Percentiles rank a stretch among this genome's conserved stretches.
These are phyloP conservation scores for Rhododendron mucronatum DNA, from an alignment of 148 eudicot genomes.

Conservation along the genomic window DNA sequence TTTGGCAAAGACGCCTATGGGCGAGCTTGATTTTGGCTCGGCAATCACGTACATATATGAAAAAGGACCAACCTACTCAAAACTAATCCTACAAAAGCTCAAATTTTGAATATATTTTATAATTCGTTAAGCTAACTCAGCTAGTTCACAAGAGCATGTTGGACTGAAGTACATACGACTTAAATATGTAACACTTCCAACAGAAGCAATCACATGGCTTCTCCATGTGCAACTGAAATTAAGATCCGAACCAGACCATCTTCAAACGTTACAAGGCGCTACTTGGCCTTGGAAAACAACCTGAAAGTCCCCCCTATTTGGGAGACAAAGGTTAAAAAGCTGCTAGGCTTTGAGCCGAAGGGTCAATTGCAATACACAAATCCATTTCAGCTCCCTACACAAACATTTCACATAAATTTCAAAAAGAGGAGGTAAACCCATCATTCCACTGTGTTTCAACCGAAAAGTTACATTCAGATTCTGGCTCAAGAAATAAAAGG, in stretches of 20 bases:
- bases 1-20: background rate
- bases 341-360: background rate
- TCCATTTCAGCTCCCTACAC: background rate
- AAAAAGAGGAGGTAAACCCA: background rate
- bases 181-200: background rate
- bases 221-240: background rate
- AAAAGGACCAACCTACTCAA: too few species aligned
- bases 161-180: too few species aligned
- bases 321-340: background rate
- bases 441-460: background rate
- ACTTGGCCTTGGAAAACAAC: background rate
- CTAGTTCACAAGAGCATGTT: background rate
- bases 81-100: background rate
- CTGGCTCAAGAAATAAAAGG: background rate
- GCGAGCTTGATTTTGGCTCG: background rate
- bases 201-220: background rate
- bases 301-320: background rate
- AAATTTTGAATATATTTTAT: background rate
- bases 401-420: background rate
- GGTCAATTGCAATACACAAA: background rate
- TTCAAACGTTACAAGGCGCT: background rate
- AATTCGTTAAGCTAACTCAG: background rate
- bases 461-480: background rate
- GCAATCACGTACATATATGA: background rate
- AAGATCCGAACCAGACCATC: background rate